phyloP scores from a whole-genome alignment of 495 filamentous ascomycete species.

The Penicillium cosmopolitanum region DNA sequence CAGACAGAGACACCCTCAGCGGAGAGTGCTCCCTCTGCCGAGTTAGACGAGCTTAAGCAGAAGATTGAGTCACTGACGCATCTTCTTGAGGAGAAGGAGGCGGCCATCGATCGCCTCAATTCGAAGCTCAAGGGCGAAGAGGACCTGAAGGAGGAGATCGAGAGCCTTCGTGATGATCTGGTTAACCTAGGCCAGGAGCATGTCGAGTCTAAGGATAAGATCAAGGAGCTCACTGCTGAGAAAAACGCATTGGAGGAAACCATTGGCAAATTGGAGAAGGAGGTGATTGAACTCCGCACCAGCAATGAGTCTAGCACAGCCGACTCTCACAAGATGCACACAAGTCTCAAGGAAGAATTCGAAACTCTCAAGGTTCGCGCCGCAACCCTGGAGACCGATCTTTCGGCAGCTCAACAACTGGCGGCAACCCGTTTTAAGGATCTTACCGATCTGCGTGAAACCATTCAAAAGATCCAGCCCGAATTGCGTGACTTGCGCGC shows the following conservation, averaged over 20 bases:
- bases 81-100: constrained; percentile 73
- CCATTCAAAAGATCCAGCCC: constrained; percentile 82
- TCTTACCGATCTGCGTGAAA: constrained; percentile 73
- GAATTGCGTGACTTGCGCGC: constrained; percentile 76
- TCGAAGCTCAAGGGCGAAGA: constrained; percentile 74
- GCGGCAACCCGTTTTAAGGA: constrained; percentile 88
- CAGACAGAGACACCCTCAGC: constrained; percentile 29
- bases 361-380: constrained; percentile 74
- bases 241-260: constrained; percentile 64
- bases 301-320: constrained; percentile 52
- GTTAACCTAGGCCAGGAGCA: constrained; percentile 76
- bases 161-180: constrained; percentile 77
- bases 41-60: constrained; percentile 50
- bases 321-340: constrained; percentile 58
- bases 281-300: constrained; percentile 60
- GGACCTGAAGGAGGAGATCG: constrained; percentile 84
- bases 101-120: constrained; percentile 65
- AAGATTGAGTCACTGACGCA: constrained; percentile 58
- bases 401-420: constrained; percentile 82
- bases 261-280: constrained; percentile 66
- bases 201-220: constrained; percentile 78
- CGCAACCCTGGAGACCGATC: constrained; percentile 74
- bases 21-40: constrained; percentile 21
- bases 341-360: constrained; percentile 68
- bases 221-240: constrained; percentile 67